A percentile compares a stretch with the other conserved stretches of the same genome.
Conservation (phyloP, 179 eudicot species). For the Corrigiola litoralis region DNA sequence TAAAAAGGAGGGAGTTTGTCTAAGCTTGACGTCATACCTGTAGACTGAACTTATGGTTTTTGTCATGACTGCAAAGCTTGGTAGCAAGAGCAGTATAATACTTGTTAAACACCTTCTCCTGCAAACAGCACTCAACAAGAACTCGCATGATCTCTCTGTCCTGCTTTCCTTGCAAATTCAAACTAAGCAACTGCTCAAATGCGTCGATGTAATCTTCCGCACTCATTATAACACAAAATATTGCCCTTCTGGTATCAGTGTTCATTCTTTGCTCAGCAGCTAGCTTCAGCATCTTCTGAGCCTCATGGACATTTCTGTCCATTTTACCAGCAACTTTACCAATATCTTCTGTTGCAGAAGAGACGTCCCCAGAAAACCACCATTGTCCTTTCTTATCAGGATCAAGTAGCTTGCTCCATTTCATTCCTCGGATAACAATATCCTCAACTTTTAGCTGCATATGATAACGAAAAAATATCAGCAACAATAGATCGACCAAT, state of each 20-base stretch:
- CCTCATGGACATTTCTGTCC: conserved; percentile 70
- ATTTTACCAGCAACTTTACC: conserved; percentile 64
- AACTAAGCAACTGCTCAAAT: conserved; percentile 83
- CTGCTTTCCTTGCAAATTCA: conserved; percentile 94
- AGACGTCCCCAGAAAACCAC: conserved; percentile 79
- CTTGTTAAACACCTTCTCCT: conserved; percentile 85
- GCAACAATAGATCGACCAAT: not conserved
- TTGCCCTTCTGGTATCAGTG: conserved; percentile 87
- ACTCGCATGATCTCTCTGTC: conserved; percentile 96
- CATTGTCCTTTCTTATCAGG: conserved; percentile 89
- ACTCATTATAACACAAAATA: conserved; percentile 92
- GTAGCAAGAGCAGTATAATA: conserved; percentile 82
- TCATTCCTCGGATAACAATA: conserved; percentile 58
- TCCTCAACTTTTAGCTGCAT: conserved; percentile 72
- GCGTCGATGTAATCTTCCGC: conserved; percentile 94
- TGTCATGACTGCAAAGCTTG: conserved; percentile 87
- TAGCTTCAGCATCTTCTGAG: conserved; percentile 83
- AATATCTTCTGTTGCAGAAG: conserved; percentile 32
- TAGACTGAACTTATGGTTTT: conserved; percentile 74
- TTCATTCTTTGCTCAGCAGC: conserved; percentile 92
- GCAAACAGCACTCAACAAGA: conserved; percentile 86
- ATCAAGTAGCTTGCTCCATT: conserved; percentile 89
- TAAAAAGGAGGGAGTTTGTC: not conserved
- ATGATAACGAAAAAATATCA: not conserved
- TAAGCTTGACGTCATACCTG: conserved; percentile 46